A percentile compares a stretch with the other conserved stretches of the same genome.
Conservation (phyloP, 2,329 filamentous ascomycete genomes). For the Lachnellula occidentalis region DNA sequence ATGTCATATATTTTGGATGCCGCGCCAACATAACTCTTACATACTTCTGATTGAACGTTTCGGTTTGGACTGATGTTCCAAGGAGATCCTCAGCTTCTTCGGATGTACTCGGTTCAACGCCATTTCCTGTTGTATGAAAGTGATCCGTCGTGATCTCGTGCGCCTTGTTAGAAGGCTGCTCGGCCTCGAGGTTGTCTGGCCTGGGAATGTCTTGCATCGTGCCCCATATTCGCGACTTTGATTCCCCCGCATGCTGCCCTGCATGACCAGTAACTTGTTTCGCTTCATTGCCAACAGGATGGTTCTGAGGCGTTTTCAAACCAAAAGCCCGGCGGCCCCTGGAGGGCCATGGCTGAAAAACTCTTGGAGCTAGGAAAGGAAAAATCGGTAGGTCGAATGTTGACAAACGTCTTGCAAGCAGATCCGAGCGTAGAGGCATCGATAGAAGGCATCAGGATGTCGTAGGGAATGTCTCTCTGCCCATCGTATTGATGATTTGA, state of each 20-base stretch:
- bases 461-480: background rate
- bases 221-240: background rate
- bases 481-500: background rate
- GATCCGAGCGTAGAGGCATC: slow-evolving; percentile 28
- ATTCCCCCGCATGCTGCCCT: background rate
- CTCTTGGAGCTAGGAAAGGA: slow-evolving; percentile 30
- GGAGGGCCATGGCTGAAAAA: slow-evolving; percentile 30
- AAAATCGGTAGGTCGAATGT: slow-evolving; percentile 28
- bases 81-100: no score
- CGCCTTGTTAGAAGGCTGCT: background rate
- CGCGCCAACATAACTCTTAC: no score
- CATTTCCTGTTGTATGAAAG: background rate
- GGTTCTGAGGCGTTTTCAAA: background rate
- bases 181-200: background rate
- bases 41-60: no score
- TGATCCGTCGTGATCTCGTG: background rate
- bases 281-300: background rate
- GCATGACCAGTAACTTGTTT: background rate
- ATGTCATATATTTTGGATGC: no score
- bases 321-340: slow-evolving; percentile 6
- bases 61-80: no score
- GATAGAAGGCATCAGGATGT: slow-evolving; percentile 17
- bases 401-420: slow-evolving; percentile 25
- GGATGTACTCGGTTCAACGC: no score
- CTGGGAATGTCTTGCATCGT: background rate